These are phyloP conservation scores for Ophiocordyceps unilateralis DNA, from an alignment of 2,329 filamentous ascomycete species.

Conservation along the genomic window DNA sequence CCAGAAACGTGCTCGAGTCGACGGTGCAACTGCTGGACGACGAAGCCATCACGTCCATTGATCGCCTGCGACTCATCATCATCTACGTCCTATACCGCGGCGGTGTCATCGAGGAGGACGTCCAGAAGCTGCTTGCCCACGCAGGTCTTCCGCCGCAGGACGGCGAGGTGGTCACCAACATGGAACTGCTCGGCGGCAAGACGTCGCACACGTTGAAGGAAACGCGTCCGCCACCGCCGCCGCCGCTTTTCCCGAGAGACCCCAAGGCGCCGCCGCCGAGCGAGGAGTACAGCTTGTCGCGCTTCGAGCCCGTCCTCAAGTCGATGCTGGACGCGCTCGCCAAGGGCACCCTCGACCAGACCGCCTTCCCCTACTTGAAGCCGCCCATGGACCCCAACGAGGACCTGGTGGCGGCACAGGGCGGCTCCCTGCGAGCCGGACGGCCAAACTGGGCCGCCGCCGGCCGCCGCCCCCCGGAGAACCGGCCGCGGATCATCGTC, in stretches of 20 bases:
- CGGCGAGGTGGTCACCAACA: slow-evolving; percentile 54
- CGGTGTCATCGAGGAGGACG: slow-evolving; percentile 68
- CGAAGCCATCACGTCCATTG: slow-evolving; percentile 49
- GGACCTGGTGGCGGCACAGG: slow-evolving; percentile 35
- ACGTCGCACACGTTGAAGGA: slow-evolving; percentile 60
- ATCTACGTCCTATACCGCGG: slow-evolving; percentile 77
- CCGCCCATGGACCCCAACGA: slow-evolving; percentile 48
- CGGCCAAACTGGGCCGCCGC: slow-evolving; percentile 92
- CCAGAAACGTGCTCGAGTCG: slow-evolving; percentile 75
- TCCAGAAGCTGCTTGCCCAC: slow-evolving; percentile 71
- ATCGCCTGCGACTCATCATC: slow-evolving; percentile 70
- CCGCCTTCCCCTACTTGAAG: slow-evolving; percentile 54
- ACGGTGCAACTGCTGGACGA: slow-evolving; percentile 81
- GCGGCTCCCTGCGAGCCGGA: slow-evolving; percentile 71
- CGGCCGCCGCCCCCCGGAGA: slow-evolving; percentile 55
- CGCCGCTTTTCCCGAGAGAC: slow-evolving; percentile 58
- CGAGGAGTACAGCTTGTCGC: slow-evolving; percentile 73
- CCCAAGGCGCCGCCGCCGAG: slow-evolving; percentile 32
- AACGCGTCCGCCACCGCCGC: slow-evolving; percentile 40
- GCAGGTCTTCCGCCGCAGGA: slow-evolving; percentile 61
- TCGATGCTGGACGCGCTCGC: slow-evolving; percentile 63
- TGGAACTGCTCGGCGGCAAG: slow-evolving; percentile 67
- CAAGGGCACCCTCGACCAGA: slow-evolving; percentile 48
- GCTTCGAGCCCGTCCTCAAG: slow-evolving; percentile 70
- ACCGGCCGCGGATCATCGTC: slow-evolving; percentile 76